Conservation (phyloP, 345 rosid species). For the Melastoma malabathricum region DNA sequence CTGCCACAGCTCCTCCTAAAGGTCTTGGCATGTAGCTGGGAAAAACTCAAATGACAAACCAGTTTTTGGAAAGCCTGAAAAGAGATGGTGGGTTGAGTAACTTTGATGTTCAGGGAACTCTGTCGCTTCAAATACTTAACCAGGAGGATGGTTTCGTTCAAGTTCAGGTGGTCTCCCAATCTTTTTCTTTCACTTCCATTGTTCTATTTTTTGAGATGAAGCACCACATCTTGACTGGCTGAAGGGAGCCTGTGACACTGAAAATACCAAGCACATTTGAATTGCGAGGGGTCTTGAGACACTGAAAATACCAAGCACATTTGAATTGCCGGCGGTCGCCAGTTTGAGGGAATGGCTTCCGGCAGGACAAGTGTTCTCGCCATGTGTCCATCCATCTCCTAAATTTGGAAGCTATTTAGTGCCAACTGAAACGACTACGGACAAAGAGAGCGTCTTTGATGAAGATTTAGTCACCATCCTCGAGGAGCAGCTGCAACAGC, state of each 20-base stretch:
- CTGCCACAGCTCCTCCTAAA: conserved; percentile 89
- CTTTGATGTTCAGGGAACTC: conserved; percentile 94
- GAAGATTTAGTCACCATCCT: conserved; percentile 22
- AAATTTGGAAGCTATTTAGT: conserved; percentile 20
- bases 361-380: conserved; percentile 18
- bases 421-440: conserved; percentile 2
- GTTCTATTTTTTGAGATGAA: no score
- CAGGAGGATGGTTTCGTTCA: conserved; percentile 96
- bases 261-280: conserved; percentile 17
- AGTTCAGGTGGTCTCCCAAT: conserved; percentile 56
- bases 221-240: no score
- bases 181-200: background rate
- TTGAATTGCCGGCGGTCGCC: conserved; percentile 18
- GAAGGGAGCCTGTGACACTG: conserved; percentile 15
- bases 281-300: conserved; percentile 19
- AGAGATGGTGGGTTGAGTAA: conserved; percentile 90
- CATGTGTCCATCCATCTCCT: conserved; percentile 21
- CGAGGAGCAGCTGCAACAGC: conserved; percentile 23
- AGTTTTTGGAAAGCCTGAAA: conserved; percentile 82
- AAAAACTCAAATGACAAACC: conserved; percentile 70
- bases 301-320: conserved; percentile 14
- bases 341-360: conserved; percentile 20
- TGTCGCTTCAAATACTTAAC: conserved; percentile 89
- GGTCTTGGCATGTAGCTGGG: conserved; percentile 99
- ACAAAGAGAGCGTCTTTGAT: conserved; percentile 11